Evolutionary conservation across 2,329 filamentous ascomycete genomes (phyloP).

Genomic region (Stachybotrys chlorohalonatus): DNA sequence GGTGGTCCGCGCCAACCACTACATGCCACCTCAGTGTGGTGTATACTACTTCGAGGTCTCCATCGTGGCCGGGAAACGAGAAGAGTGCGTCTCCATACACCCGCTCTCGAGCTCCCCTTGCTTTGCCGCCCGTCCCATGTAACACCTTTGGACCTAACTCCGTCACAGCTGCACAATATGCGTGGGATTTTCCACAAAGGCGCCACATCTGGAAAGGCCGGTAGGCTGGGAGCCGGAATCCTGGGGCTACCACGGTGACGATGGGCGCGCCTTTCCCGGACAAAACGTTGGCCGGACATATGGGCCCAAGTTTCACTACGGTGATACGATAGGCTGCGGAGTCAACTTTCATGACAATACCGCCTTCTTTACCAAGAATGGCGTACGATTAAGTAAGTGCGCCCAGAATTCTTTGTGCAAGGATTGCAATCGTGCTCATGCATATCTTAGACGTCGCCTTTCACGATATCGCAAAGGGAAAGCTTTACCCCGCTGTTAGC

Average conservation of each 20-base stretch:
- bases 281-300: conserved; percentile 49
- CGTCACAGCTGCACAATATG: conserved; percentile 46
- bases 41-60: conserved; percentile 87
- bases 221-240: conserved; percentile 61
- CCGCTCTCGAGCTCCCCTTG: no score
- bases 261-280: conserved; percentile 51
- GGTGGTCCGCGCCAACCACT: conserved; percentile 71
- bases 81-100: conserved; percentile 37
- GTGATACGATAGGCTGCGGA: conserved; percentile 56
- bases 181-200: conserved; percentile 51
- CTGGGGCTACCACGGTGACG: conserved; percentile 62
- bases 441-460: conserved; percentile 55
- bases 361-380: conserved; percentile 64
- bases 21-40: conserved; percentile 82
- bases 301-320: conserved; percentile 43
- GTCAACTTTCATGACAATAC: conserved; percentile 55
- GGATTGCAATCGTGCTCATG: conserved; percentile 11
- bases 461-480: conserved; percentile 50
- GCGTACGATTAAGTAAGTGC: conserved; percentile 41
- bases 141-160: neutral
- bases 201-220: conserved; percentile 43
- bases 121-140: no score
- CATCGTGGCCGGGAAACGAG: conserved; percentile 39
- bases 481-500: conserved; percentile 59
- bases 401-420: neutral